Base-by-base conservation (phyloP, 345 rosid species). In the Corchorus olitorius region DNA sequence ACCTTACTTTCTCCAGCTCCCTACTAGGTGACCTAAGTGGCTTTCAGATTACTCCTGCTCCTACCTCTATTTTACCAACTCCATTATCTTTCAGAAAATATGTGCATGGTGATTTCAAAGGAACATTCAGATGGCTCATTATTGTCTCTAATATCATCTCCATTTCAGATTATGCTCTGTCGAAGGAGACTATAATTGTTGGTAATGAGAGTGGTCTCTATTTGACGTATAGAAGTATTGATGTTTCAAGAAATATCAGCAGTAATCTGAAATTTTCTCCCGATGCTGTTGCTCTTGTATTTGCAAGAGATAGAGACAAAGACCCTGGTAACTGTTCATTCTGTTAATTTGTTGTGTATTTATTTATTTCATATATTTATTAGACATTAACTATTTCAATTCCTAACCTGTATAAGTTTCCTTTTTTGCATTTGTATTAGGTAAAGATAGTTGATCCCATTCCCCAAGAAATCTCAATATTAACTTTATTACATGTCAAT, bases 151-250 rank as follows among this genome's bases (percentile, higher is more conserved):
- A 43, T 43, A 43, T 50, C 60, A 37, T 70, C 34, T 54, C 33
- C 46, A n/a, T 83, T 62, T 78, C 89, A 93, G 98, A 87, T 81
- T 86, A 81, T 84, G 94, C 89, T 48, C 77, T 91, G 93, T 83
- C 92, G 22, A 80, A 39, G 79, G 92, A 90, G 74, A 95, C 98
- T 4, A 71, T 90, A 77, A 80, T 93, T 78, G 88, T 84, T 77
- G 98, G 99, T 65, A 90, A 89, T 77, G 90, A 85, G 84, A 86
- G 78, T 59, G 75, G 92, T 46, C 61, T 46, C 61, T 22, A 34
- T 85, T 84, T 72, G 65, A 27, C 80, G 74, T 90, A 83, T 75
- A 84, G 82, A 84, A 78, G 83, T 74, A 77, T 77, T 14, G 62
- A 68, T 74, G 82, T 80, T 27, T 43, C 72, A 34, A 78, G 76